Conservation (phyloP, 2,329 filamentous ascomycete genomes). For the Raffaelea ambrosiae region DNA sequence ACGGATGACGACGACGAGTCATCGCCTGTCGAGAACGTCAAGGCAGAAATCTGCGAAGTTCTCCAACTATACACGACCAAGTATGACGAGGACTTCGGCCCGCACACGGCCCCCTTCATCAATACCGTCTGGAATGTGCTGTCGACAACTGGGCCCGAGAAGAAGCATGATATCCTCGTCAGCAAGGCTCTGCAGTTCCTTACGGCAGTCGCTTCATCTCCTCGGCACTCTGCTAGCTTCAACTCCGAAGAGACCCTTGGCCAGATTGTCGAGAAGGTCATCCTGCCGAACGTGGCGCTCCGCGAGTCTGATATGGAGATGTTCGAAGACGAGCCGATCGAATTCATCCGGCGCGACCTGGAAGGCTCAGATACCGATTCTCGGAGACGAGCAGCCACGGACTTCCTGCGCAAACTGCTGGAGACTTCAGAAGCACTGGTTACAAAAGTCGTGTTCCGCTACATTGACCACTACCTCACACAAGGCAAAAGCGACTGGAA, state of each 20-base stretch:
- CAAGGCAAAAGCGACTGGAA: conserved; percentile 85
- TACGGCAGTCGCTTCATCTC: conserved; percentile 74
- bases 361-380: conserved; percentile 97
- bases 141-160: conserved; percentile 76
- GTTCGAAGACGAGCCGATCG: conserved; percentile 97
- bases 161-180: conserved; percentile 88
- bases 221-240: conserved; percentile 74
- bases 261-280: conserved; percentile 91
- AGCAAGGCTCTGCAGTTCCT: conserved; percentile 93
- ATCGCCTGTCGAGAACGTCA: conserved; percentile 75
- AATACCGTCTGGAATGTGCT: conserved; percentile 85
- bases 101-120: conserved; percentile 75
- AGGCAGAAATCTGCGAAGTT: conserved; percentile 87
- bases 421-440: conserved; percentile 81
- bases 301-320: conserved; percentile 91
- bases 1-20: conserved; percentile 72
- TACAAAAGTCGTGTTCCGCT: conserved; percentile 77
- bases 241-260: conserved; percentile 70
- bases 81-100: conserved; percentile 87
- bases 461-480: conserved; percentile 78
- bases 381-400: conserved; percentile 80
- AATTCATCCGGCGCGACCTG: conserved; percentile 90
- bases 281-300: conserved; percentile 84
- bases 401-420: conserved; percentile 84
- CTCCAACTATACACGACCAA: conserved; percentile 88